Evolutionary conservation across 2,329 filamentous ascomycete species (phyloP).

Genomic region (Achaetomium macrosporum): DNA sequence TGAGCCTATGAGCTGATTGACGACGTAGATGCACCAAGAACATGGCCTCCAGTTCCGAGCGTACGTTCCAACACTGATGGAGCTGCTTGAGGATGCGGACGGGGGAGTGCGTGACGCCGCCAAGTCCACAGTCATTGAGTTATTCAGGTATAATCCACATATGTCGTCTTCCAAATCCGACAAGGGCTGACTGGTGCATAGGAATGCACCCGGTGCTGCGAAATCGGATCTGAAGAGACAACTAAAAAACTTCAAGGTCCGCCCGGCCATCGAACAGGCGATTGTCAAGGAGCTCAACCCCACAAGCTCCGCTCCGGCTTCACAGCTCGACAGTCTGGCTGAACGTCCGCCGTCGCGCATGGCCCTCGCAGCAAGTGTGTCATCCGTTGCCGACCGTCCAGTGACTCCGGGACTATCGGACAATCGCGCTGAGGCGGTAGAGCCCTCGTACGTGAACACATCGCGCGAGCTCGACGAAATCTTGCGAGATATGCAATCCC

Average conservation of each 20-base stretch:
- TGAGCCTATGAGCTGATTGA: constrained; percentile 22
- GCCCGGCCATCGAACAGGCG: constrained; percentile 76
- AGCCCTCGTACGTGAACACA: constrained; percentile 79
- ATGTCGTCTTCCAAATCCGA: not conserved
- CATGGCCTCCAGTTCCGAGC: constrained; percentile 72
- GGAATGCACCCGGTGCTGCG: constrained; percentile 71
- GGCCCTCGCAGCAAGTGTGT: constrained; percentile 46
- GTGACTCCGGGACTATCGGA: constrained; percentile 56
- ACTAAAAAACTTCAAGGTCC: constrained; percentile 75
- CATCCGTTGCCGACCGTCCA: constrained; percentile 48
- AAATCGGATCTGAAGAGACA: constrained; percentile 87
- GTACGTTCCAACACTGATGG: constrained; percentile 79
- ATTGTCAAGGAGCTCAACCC: constrained; percentile 71
- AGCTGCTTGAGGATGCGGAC: constrained; percentile 84
- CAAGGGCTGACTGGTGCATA: constrained; percentile 29
- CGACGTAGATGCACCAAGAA: constrained; percentile 69
- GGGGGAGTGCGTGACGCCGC: constrained; percentile 79
- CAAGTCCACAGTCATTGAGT: constrained; percentile 75
- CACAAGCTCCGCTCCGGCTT: constrained; percentile 30
- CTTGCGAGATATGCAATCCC: constrained; percentile 70
- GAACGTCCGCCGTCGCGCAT: constrained; percentile 30
- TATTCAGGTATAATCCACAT: constrained; percentile 59
- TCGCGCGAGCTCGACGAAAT: constrained; percentile 83
- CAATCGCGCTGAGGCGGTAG: constrained; percentile 60
- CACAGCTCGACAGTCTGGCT: constrained; percentile 37